phyloP scores from a whole-genome alignment of 2,329 filamentous ascomycete species.

The Cryoendolithus antarcticus region DNA sequence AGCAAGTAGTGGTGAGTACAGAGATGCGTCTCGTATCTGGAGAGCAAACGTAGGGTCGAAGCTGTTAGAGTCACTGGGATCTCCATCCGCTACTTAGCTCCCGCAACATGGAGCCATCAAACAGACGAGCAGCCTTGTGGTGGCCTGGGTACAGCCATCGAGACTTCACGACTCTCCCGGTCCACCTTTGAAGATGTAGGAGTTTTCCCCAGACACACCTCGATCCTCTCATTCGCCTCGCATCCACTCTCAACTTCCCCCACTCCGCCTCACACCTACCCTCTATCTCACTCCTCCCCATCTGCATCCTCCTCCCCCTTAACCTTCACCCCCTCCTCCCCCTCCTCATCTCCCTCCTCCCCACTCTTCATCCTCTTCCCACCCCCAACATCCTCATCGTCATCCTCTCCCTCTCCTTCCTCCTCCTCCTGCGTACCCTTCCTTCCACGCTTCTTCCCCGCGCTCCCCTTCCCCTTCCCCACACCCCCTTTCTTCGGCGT shows the following conservation, averaged over 20 bases:
- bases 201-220: neutral
- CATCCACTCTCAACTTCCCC: neutral
- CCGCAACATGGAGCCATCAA: too few relatives aligned
- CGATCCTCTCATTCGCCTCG: neutral
- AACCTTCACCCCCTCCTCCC: constrained; percentile 1
- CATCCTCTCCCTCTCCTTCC: neutral
- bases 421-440: constrained; percentile 1
- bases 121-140: too few relatives aligned
- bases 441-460: neutral
- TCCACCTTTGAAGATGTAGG: too few relatives aligned
- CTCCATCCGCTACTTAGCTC: too few relatives aligned
- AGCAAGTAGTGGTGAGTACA: too few relatives aligned
- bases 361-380: neutral
- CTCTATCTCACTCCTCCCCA: neutral
- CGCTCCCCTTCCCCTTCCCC: neutral
- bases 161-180: too few relatives aligned
- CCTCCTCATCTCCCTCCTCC: too few relatives aligned
- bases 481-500: neutral
- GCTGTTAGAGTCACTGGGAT: too few relatives aligned
- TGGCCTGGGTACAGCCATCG: too few relatives aligned
- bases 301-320: constrained; percentile 1
- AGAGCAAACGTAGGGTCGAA: too few relatives aligned
- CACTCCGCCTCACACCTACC: neutral
- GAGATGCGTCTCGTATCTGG: too few relatives aligned
- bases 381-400: neutral